These are phyloP conservation scores for Pyrenochaeta sp. DNA, from an alignment of 2,329 filamentous ascomycete genomes.

Conservation along the genomic window DNA sequence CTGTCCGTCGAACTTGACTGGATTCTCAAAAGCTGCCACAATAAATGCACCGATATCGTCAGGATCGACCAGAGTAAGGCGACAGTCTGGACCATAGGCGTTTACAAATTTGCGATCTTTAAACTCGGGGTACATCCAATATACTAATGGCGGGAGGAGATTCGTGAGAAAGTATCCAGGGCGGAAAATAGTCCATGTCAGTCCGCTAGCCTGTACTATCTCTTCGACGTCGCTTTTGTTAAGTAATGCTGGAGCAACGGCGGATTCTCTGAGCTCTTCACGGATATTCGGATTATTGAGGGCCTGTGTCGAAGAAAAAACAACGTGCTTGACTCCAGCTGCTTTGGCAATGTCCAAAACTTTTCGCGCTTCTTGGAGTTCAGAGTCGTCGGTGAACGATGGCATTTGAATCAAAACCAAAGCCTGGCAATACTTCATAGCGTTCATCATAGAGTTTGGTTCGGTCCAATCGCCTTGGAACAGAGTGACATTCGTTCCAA, in stretches of 20 bases:
- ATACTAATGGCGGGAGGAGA: slow-evolving; percentile 54
- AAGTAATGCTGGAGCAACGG: slow-evolving; percentile 29
- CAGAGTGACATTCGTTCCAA: slow-evolving; percentile 33
- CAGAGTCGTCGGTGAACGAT: slow-evolving; percentile 23
- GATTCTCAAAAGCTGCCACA: slow-evolving; percentile 55
- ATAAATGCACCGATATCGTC: slow-evolving; percentile 60
- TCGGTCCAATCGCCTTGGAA: slow-evolving; percentile 45
- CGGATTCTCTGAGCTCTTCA: slow-evolving; percentile 8
- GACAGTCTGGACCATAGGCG: slow-evolving; percentile 42
- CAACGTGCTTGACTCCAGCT: slow-evolving; percentile 42
- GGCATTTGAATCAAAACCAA: slow-evolving; percentile 34
- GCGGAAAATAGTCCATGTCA: slow-evolving; percentile 59
- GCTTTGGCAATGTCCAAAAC: slow-evolving; percentile 40
- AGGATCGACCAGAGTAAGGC: slow-evolving; percentile 56
- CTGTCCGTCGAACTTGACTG: slow-evolving; percentile 51
- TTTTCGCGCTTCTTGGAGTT: slow-evolving; percentile 21
- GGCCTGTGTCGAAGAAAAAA: slow-evolving; percentile 30
- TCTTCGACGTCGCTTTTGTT: slow-evolving; percentile 57
- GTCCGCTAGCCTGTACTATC: slow-evolving; percentile 38
- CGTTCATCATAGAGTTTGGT: slow-evolving; percentile 32
- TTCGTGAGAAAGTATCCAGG: slow-evolving; percentile 64
- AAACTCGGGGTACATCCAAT: slow-evolving; percentile 52
- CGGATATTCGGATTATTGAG: slow-evolving; percentile 19
- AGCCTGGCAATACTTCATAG: slow-evolving; percentile 42
- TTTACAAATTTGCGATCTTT: slow-evolving; percentile 51